phyloP scores from a whole-genome alignment of 2,329 filamentous ascomycete genomes.

The Teratosphaeria epicoccoides region DNA sequence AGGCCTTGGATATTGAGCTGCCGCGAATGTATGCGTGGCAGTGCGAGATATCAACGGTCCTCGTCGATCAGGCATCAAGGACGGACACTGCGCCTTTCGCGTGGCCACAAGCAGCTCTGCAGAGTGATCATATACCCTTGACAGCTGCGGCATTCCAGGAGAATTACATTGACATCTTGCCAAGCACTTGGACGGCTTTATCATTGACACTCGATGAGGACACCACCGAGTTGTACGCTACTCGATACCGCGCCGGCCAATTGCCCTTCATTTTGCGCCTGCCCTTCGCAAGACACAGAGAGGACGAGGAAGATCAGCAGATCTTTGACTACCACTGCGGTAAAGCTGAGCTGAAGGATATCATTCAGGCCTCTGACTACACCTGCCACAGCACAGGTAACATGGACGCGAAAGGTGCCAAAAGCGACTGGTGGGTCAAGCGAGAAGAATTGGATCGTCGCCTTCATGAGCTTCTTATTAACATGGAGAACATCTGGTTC shows the following conservation, averaged over 20 bases:
- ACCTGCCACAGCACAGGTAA: conserved; percentile 67
- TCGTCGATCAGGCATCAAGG: neutral
- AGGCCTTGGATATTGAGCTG: conserved; percentile 45
- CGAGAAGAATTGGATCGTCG: conserved; percentile 69
- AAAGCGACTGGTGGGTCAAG: conserved; percentile 80
- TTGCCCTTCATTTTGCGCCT: conserved; percentile 79
- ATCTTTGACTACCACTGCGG: conserved; percentile 75
- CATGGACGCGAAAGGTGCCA: conserved; percentile 62
- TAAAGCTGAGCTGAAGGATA: conserved; percentile 66
- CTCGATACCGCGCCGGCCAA: conserved; percentile 65
- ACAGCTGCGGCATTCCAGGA: conserved; percentile 50
- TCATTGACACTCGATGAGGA: conserved; percentile 77
- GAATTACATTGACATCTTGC: conserved; percentile 78
- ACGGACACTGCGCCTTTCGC: conserved; percentile 23
- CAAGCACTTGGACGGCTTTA: conserved; percentile 70
- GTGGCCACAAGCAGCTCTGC: conserved; percentile 30
- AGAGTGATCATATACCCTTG: conserved; percentile 25
- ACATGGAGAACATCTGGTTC: conserved; percentile 87
- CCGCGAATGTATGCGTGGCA: conserved; percentile 59
- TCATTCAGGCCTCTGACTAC: conserved; percentile 70
- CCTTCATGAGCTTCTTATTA: conserved; percentile 66
- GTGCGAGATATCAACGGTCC: conserved; percentile 37
- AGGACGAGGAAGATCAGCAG: conserved; percentile 67
- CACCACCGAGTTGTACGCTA: conserved; percentile 74
- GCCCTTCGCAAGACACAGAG: conserved; percentile 71